Percentiles rank a stretch among this genome's conserved stretches.
These are phyloP conservation scores for Saturnispora serradocipensis DNA, from an alignment of 805 yeast species.

Conservation along the genomic window DNA sequence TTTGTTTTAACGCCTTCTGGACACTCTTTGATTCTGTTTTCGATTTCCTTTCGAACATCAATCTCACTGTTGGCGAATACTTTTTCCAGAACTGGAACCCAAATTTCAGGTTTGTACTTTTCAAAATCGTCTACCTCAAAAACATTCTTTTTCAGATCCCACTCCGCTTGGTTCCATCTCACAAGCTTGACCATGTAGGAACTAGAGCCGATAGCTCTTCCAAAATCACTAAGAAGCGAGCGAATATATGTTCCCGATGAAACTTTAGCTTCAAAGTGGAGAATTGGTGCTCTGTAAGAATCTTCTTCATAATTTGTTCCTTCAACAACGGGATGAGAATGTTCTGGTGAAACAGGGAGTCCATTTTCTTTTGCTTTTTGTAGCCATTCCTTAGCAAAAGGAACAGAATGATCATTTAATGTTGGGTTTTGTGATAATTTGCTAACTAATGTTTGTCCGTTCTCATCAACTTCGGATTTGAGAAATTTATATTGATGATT, in stretches of 20 bases:
- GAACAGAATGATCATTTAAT: constrained; percentile 52
- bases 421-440: constrained; percentile 39
- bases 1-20: constrained; percentile 8
- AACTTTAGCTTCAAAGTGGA: constrained; percentile 70
- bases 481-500: constrained; percentile 47
- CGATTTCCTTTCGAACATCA: constrained; percentile 32
- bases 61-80: constrained; percentile 39
- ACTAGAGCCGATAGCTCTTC: constrained; percentile 67
- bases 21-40: constrained; percentile 19
- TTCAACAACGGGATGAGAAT: constrained; percentile 32
- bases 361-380: constrained; percentile 31
- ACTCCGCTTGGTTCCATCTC: constrained; percentile 70
- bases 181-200: constrained; percentile 83
- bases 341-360: constrained; percentile 22
- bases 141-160: constrained; percentile 67
- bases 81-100: constrained; percentile 57
- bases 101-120: constrained; percentile 47
- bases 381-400: constrained; percentile 48
- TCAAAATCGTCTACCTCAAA: constrained; percentile 61
- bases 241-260: constrained; percentile 95
- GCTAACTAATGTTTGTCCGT: constrained; percentile 35
- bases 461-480: constrained; percentile 37
- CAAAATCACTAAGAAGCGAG: constrained; percentile 81
- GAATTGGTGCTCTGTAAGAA: constrained; percentile 47
- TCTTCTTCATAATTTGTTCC: constrained; percentile 29